Conservation (phyloP, 1,139 yeast species). For the Suhomyces terraborum region DNA sequence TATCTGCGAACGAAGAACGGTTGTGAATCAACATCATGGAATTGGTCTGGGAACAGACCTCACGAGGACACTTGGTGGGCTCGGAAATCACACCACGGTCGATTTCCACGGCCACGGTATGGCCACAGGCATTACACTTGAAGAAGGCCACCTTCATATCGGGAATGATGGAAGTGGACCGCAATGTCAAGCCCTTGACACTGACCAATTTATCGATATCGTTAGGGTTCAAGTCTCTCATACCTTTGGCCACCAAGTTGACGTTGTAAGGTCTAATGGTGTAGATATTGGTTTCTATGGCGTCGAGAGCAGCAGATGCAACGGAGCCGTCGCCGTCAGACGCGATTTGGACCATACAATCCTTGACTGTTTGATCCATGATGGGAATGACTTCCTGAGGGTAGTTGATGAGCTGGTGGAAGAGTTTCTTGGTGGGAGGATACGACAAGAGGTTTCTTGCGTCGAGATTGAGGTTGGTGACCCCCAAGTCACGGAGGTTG, state of each 20-base stretch:
- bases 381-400: conserved; percentile 98
- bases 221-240: conserved; percentile 93
- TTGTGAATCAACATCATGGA: conserved; percentile 92
- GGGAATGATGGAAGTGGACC: conserved; percentile 91
- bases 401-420: conserved; percentile 81
- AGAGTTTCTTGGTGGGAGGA: conserved; percentile 74
- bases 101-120: conserved; percentile 86
- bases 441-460: conserved; percentile 76
- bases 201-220: conserved; percentile 93
- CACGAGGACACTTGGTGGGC: conserved; percentile 90
- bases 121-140: conserved; percentile 94
- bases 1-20: conserved; percentile 89
- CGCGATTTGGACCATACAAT: conserved; percentile 79
- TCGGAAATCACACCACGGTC: conserved; percentile 94
- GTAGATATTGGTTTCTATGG: conserved; percentile 77
- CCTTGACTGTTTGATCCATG: conserved; percentile 95
- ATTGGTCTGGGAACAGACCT: conserved; percentile 78
- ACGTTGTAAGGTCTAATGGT: conserved; percentile 87
- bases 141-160: conserved; percentile 98
- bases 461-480: conserved; percentile 83
- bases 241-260: conserved; percentile 66
- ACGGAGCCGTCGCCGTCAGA: conserved; percentile 53
- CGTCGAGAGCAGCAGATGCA: conserved; percentile 47
- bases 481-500: conserved; percentile 74
- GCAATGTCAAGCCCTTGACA: conserved; percentile 85